A percentile compares a stretch with the other conserved stretches of the same genome.
Evolutionary conservation across 1,284 basidiomycete species (phyloP).

Genomic region (Rhodotorula sp.): DNA sequence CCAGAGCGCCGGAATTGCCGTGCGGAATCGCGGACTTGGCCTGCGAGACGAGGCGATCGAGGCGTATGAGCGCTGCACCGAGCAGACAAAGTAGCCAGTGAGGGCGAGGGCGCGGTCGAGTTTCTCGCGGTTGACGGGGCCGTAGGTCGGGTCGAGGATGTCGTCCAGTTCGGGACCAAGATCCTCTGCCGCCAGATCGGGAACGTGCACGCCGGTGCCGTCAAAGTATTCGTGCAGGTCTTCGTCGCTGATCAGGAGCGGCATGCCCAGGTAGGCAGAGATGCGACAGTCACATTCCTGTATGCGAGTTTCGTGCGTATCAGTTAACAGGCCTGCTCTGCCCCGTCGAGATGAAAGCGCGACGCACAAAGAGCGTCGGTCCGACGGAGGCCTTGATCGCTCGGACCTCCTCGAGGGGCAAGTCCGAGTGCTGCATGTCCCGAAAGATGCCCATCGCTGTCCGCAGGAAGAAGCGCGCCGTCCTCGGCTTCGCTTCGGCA

Average conservation of each 20-base stretch:
- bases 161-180: constrained; percentile 24
- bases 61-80: constrained; percentile 31
- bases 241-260: constrained; percentile 24
- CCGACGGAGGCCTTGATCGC: constrained; percentile 33
- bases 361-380: constrained; percentile 22
- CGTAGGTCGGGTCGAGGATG: constrained; percentile 19
- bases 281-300: constrained; percentile 37
- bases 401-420: constrained; percentile 9
- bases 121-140: constrained; percentile 19
- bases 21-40: constrained; percentile 12
- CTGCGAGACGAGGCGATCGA: constrained; percentile 18
- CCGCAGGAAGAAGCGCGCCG: constrained; percentile 38
- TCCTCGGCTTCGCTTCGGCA: constrained; percentile 30
- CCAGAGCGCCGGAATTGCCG: constrained; percentile 23
- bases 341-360: neutral
- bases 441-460: constrained; percentile 34
- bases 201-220: constrained; percentile 34
- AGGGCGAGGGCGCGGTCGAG: constrained; percentile 30
- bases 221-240: constrained; percentile 36
- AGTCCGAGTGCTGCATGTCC: constrained; percentile 25
- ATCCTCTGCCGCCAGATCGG: constrained; percentile 29
- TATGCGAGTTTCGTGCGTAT: too few species aligned
- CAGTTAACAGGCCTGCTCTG: too few species aligned
- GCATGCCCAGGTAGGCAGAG: constrained; percentile 32
- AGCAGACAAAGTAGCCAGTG: constrained; percentile 36